Evolutionary conservation across 495 filamentous ascomycete species (phyloP).

Genomic region (Hypoxylon fuscum): DNA sequence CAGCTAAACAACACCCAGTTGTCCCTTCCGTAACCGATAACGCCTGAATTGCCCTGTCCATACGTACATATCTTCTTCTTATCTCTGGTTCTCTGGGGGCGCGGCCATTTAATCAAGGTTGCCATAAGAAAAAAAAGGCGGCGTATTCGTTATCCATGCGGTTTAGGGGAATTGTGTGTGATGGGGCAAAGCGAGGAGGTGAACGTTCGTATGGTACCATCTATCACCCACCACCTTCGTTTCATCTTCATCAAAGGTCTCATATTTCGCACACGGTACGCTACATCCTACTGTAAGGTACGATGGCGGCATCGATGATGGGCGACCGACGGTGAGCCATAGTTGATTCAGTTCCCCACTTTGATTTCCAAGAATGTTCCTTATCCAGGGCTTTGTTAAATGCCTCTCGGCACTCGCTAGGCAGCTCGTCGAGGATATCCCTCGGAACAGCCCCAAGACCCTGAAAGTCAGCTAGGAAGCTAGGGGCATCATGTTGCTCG

Average conservation of each 20-base stretch:
- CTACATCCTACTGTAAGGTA: conserved; percentile 54
- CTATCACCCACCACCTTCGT: too few species aligned
- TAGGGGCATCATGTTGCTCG: conserved; percentile 52
- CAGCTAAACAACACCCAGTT: not conserved
- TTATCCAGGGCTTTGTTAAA: conserved; percentile 69
- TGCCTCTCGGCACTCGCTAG: conserved; percentile 72
- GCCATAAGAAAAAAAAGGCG: too few species aligned
- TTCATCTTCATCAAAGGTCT: too few species aligned
- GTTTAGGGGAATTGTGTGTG: too few species aligned
- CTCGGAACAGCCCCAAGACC: conserved; percentile 71
- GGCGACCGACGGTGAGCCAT: conserved; percentile 56
- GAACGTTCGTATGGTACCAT: too few species aligned
- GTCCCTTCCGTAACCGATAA: not conserved
- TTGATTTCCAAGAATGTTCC: conserved; percentile 76
- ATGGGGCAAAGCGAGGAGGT: too few species aligned
- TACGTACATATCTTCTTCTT: not conserved
- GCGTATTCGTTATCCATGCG: too few species aligned
- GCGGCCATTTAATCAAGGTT: too few species aligned
- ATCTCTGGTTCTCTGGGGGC: too few species aligned
- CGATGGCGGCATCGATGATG: conserved; percentile 65
- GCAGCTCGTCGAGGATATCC: conserved; percentile 75
- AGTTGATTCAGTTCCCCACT: conserved; percentile 70
- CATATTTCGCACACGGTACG: not conserved
- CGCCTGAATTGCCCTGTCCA: conserved; percentile 9
- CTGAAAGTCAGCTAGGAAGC: conserved; percentile 65